These are phyloP conservation scores for Trichophyton verrucosum DNA, from an alignment of 2,329 filamentous ascomycete species.

Conservation along the genomic window DNA sequence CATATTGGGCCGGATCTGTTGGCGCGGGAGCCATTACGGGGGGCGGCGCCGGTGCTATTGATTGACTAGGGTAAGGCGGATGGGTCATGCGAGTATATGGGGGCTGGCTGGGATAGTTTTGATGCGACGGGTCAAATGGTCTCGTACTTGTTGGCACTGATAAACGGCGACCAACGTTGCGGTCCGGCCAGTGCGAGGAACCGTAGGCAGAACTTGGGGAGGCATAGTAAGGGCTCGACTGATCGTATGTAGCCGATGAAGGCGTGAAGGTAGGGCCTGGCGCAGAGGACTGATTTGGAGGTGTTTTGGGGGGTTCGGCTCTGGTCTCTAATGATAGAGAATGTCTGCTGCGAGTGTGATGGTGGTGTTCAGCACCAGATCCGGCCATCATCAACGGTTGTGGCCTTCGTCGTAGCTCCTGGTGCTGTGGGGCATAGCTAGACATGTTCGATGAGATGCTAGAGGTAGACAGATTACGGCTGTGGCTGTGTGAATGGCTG, in stretches of 20 bases:
- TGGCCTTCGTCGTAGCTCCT: conserved; percentile 59
- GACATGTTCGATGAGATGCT: conserved; percentile 69
- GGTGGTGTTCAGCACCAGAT: conserved; percentile 38
- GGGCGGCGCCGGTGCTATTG: not conserved
- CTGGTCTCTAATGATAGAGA: conserved; percentile 54
- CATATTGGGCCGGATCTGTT: conserved; percentile 41
- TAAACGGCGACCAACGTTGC: conserved; percentile 48
- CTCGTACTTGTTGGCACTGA: conserved; percentile 68
- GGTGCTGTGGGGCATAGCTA: conserved; percentile 48
- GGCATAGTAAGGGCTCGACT: conserved; percentile 59
- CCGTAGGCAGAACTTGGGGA: conserved; percentile 54
- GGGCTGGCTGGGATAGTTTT: conserved; percentile 17
- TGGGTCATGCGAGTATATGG: conserved; percentile 7
- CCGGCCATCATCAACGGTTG: conserved; percentile 72
- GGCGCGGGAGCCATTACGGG: conserved; percentile 35
- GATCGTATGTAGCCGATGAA: conserved; percentile 61
- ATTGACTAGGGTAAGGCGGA: not conserved
- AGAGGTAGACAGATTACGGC: conserved; percentile 72
- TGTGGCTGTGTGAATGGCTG: conserved; percentile 62
- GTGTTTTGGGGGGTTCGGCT: conserved; percentile 50
- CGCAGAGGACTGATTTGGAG: conserved; percentile 51
- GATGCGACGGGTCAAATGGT: conserved; percentile 58
- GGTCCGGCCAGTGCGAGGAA: conserved; percentile 58
- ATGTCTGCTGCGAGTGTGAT: conserved; percentile 35
- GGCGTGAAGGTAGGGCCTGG: conserved; percentile 57